Evolutionary conservation across 148 eudicot genomes (phyloP), one percentile per base, ranked within the genome.

Genomic region (Oxyria digyna): DNA sequence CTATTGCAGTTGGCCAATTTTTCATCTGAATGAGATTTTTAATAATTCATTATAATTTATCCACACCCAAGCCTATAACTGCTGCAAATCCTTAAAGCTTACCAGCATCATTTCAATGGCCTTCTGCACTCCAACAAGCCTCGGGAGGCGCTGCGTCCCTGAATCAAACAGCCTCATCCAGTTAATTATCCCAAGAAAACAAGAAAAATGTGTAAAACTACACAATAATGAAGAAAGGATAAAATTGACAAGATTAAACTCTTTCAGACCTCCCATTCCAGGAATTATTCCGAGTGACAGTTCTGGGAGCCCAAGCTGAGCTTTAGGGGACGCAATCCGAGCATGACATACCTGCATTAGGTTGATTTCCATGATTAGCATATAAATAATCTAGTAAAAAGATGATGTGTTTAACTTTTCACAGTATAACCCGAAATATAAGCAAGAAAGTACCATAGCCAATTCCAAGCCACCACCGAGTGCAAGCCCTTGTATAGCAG

Each of bases 71-170:
- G 21, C 57, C 6, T 21, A 50, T 20, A 29, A 14, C n/a, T 31
- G 37, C 14, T 29, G 27, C 26, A 20, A 21, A 50, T 20, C 10
- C 12, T 21, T 8, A 50, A 50, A 6, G 65, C 86, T 76, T 83
- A 93, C 98, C 83, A 89, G 74, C 96, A 93, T 87, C 73, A 89
- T 82, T 65, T 89, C 96, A 78, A 89, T 69, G 52, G 91, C 89
- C 78, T 85, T 89, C 31, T 83, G 64, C 76, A 89, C 32, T 62
- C 98, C 98, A 50, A 89, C 74, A 74, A 93, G 96, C 82, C 98
- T 85, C n/a, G 98, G 98, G 76, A 93, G 98, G 67, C 93, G 91
- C 52, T 93, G 98, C 32, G 98, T 93, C 42, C 98, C 98, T 89
- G 77, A 27, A 71, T 70, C 35, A 27, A 64, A 65, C 73, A 42